Evolutionary conservation across 441 rosid species (phyloP).

Genomic region (Raphanus hybrid): DNA sequence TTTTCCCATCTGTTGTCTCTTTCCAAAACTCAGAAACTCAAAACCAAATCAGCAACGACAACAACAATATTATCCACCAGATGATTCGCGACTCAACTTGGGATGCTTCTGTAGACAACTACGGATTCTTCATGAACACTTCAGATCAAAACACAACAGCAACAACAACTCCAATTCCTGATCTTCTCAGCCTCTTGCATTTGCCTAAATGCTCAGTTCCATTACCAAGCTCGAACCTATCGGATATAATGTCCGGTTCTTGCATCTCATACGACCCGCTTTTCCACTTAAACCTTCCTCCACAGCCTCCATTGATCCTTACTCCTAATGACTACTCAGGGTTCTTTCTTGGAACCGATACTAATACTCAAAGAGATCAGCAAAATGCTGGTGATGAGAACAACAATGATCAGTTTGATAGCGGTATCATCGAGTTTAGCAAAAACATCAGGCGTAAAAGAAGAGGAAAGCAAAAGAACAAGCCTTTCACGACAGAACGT

Average conservation of each 20-base stretch:
- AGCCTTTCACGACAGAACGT: conserved; percentile 75
- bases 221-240: conserved; percentile 42
- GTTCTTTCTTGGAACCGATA: conserved; percentile 46
- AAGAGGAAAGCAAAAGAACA: conserved; percentile 56
- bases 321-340: conserved; percentile 34
- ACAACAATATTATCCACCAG: conserved; percentile 52
- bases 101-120: conserved; percentile 39
- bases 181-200: conserved; percentile 74
- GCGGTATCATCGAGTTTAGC: conserved; percentile 64
- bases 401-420: conserved; percentile 50
- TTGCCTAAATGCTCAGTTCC: conserved; percentile 57
- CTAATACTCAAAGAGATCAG: conserved; percentile 39
- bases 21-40: conserved; percentile 39
- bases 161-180: conserved; percentile 51
- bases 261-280: conserved; percentile 67
- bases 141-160: conserved; percentile 39
- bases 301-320: conserved; percentile 66
- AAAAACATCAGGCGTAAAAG: conserved; percentile 55
- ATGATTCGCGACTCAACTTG: conserved; percentile 39
- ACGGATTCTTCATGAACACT: conserved; percentile 43
- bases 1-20: conserved; percentile 35
- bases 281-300: conserved; percentile 65
- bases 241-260: conserved; percentile 43
- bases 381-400: conserved; percentile 39
- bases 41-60: conserved; percentile 30